Evolutionary conservation across 2,329 filamentous ascomycete genomes (phyloP).

Genomic region (Hypoxylon sp.): DNA sequence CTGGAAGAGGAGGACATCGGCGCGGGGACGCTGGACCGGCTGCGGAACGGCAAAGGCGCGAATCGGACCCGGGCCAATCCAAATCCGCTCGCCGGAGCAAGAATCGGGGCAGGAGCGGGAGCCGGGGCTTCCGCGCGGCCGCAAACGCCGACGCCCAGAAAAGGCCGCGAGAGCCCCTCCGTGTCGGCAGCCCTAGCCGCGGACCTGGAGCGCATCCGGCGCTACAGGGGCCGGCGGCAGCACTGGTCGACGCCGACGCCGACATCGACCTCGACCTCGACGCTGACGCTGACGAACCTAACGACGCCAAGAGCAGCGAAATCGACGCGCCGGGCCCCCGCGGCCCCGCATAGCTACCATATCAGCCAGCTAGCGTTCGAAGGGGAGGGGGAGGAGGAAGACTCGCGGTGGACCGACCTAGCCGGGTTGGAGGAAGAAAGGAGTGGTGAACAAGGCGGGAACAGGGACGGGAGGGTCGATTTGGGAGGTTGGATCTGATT

Average conservation of each 20-base stretch:
- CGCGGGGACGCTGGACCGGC: not conserved
- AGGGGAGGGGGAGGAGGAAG: constrained; percentile 6
- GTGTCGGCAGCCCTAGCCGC: constrained; percentile 29
- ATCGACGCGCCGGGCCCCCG: not conserved
- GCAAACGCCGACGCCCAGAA: not conserved
- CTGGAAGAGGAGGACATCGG: constrained; percentile 2
- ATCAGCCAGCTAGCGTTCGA: constrained; percentile 39
- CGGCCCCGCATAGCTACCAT: constrained; percentile 13
- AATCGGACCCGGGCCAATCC: not conserved
- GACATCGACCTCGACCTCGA: not conserved
- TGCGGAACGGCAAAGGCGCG: not conserved
- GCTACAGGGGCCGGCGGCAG: constrained; percentile 27
- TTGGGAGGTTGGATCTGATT: constrained; percentile 23
- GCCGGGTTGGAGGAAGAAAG: constrained; percentile 20
- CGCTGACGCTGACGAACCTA: not conserved
- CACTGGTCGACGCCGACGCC: constrained; percentile 3
- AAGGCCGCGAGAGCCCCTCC: not conserved
- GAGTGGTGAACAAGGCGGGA: not conserved
- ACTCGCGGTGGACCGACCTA: constrained; percentile 16
- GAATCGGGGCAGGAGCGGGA: not conserved
- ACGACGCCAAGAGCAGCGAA: not conserved
- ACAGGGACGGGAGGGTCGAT: not conserved
- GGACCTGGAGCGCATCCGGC: constrained; percentile 39
- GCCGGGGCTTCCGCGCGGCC: not conserved
- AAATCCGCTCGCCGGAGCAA: not conserved